Percentiles rank a stretch among this genome's conserved stretches.
Evolutionary conservation across 305 asterid genomes (phyloP).

Genomic region (Fraxinus velutina): DNA sequence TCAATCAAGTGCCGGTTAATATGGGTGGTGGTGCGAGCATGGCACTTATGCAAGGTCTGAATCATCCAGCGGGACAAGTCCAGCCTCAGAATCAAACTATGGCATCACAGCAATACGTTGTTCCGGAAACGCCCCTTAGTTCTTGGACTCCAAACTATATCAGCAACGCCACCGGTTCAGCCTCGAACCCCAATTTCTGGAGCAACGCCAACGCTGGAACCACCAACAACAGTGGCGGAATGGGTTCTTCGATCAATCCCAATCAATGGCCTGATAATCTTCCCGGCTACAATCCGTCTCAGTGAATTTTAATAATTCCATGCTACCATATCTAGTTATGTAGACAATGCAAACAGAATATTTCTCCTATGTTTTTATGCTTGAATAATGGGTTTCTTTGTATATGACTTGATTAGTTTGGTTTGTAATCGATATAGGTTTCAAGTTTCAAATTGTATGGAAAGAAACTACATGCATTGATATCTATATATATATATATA

Average conservation of each 20-base stretch:
- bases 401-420: conserved; percentile 4
- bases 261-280: conserved; percentile 26
- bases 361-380: neutral
- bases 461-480: conserved; percentile 10
- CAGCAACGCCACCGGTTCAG: conserved; percentile 19
- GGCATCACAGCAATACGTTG: conserved; percentile 20
- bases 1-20: conserved; percentile 15
- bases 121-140: conserved; percentile 23
- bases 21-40: conserved; percentile 21
- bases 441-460: conserved; percentile 16
- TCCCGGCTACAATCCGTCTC: conserved; percentile 31
- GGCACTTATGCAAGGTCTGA: conserved; percentile 35
- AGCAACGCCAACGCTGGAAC: conserved; percentile 13
- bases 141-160: conserved; percentile 37
- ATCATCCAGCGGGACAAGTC: conserved; percentile 25
- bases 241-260: conserved; percentile 34
- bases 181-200: conserved; percentile 27
- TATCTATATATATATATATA: no score
- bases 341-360: neutral
- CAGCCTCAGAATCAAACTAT: conserved; percentile 22
- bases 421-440: conserved; percentile 17
- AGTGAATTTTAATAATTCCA: conserved; percentile 9
- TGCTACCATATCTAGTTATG: neutral
- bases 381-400: conserved; percentile 14
- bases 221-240: conserved; percentile 14